These are phyloP conservation scores for Hymenoscyphus salicellus DNA, from an alignment of 2,329 filamentous ascomycete genomes.

Conservation along the genomic window DNA sequence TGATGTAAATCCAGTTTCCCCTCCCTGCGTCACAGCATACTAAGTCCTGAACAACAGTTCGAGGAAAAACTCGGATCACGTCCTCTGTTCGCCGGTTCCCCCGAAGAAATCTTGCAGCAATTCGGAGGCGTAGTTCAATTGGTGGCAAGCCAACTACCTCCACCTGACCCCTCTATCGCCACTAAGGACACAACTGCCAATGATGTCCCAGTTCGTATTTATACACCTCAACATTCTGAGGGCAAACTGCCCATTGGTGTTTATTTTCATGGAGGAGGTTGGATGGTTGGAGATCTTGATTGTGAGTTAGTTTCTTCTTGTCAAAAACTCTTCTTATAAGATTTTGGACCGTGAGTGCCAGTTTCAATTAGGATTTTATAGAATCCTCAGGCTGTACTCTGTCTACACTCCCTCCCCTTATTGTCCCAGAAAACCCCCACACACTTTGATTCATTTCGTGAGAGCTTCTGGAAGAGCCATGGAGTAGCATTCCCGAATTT, in stretches of 20 bases:
- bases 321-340: too few relatives aligned
- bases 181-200: constrained; percentile 20
- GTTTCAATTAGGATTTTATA: neutral
- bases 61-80: constrained; percentile 25
- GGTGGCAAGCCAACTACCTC: constrained; percentile 19
- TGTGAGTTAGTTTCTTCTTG: constrained; percentile 5
- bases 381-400: too few relatives aligned
- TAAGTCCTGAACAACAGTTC: constrained; percentile 13
- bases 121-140: constrained; percentile 15
- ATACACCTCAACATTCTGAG: constrained; percentile 21
- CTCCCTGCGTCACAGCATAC: neutral
- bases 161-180: constrained; percentile 20
- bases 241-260: constrained; percentile 36
- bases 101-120: constrained; percentile 21
- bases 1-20: constrained; percentile 16
- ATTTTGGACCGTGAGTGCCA: neutral
- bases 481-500: too few relatives aligned
- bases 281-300: constrained; percentile 37
- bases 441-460: too few relatives aligned
- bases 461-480: too few relatives aligned
- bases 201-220: constrained; percentile 27
- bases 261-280: constrained; percentile 40
- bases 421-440: too few relatives aligned
- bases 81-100: constrained; percentile 18
- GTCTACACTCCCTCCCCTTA: too few relatives aligned